These are phyloP conservation scores for Penicillium sp. DNA, from an alignment of 2,329 filamentous ascomycete species.

Conservation along the genomic window DNA sequence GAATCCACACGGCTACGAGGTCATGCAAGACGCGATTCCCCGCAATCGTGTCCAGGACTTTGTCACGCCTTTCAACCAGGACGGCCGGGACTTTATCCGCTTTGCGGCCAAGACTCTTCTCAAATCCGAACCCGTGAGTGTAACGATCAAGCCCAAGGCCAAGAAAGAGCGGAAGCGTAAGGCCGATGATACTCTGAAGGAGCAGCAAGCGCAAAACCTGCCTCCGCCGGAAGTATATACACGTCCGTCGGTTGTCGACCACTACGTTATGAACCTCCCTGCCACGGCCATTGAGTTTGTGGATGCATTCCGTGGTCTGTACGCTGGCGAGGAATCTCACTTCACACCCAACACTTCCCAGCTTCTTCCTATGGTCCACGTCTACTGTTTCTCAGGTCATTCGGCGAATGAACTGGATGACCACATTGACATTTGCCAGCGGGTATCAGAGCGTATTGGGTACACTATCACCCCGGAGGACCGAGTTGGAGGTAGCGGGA, in stretches of 20 bases:
- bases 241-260: slow-evolving; percentile 70
- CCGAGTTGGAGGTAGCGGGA: slow-evolving; percentile 48
- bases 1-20: slow-evolving; percentile 81
- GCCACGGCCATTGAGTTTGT: slow-evolving; percentile 86
- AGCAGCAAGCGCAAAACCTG: slow-evolving; percentile 22
- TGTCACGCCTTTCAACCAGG: slow-evolving; percentile 75
- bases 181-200: slow-evolving; percentile 29
- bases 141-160: slow-evolving; percentile 51
- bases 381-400: slow-evolving; percentile 91
- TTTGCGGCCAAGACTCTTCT: slow-evolving; percentile 60
- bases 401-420: slow-evolving; percentile 67
- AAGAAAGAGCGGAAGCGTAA: slow-evolving; percentile 25
- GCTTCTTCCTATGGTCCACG: slow-evolving; percentile 77
- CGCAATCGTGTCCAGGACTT: slow-evolving; percentile 77
- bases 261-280: slow-evolving; percentile 98
- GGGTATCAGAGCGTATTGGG: slow-evolving; percentile 62
- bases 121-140: slow-evolving; percentile 49
- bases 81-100: slow-evolving; percentile 78
- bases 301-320: slow-evolving; percentile 72
- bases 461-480: slow-evolving; percentile 57
- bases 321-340: slow-evolving; percentile 65
- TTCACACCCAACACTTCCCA: slow-evolving; percentile 60
- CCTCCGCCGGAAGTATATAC: slow-evolving; percentile 28
- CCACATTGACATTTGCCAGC: slow-evolving; percentile 60
- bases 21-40: slow-evolving; percentile 65